These are phyloP conservation scores for Nemania serpens DNA, from an alignment of 2,329 filamentous ascomycete genomes.

Conservation along the genomic window DNA sequence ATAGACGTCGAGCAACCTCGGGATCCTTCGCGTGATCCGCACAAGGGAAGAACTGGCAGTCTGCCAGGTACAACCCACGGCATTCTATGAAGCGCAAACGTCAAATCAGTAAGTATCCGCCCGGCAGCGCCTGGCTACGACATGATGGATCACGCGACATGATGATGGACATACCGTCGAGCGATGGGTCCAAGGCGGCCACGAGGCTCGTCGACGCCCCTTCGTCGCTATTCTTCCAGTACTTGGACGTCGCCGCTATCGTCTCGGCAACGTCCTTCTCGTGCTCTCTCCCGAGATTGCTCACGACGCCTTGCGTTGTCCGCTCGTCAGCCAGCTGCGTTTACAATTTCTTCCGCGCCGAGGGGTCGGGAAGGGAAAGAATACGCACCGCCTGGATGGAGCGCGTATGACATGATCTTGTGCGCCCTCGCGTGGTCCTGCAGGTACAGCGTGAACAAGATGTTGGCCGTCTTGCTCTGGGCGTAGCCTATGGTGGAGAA, in stretches of 20 bases:
- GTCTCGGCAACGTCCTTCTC: slow-evolving; percentile 40
- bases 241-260: slow-evolving; percentile 35
- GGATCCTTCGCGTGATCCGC: slow-evolving; percentile 38
- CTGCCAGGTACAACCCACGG: slow-evolving; percentile 44
- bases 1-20: slow-evolving; percentile 44
- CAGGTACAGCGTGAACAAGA: slow-evolving; percentile 49
- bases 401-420: slow-evolving; percentile 44
- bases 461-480: slow-evolving; percentile 58
- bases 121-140: neutral
- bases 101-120: slow-evolving; percentile 3
- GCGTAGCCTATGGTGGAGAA: slow-evolving; percentile 51
- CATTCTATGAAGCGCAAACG: slow-evolving; percentile 29
- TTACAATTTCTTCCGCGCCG: neutral
- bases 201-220: slow-evolving; percentile 44
- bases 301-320: slow-evolving; percentile 40
- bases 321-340: neutral
- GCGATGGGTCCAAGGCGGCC: slow-evolving; percentile 42
- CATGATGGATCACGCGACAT: no score
- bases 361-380: no score
- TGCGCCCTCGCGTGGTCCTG: slow-evolving; percentile 41
- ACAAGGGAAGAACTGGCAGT: slow-evolving; percentile 44
- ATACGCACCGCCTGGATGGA: slow-evolving; percentile 49
- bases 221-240: slow-evolving; percentile 43
- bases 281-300: slow-evolving; percentile 44
- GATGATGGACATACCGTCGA: slow-evolving; percentile 36